phyloP scores from a whole-genome alignment of 495 filamentous ascomycete species.

The Aspergillus funiculosus region DNA sequence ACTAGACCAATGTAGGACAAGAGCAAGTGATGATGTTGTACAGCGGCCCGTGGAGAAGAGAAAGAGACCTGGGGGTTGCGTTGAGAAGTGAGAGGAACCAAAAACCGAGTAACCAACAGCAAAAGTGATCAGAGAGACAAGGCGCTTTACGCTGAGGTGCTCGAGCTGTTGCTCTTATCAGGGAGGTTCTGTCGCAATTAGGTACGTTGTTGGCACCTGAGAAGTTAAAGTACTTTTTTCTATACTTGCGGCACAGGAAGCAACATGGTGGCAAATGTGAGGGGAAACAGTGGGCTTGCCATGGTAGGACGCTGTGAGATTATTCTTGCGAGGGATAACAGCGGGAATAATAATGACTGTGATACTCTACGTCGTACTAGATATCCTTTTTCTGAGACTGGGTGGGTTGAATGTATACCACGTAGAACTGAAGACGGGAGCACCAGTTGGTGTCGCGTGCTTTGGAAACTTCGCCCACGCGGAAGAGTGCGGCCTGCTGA shows the following conservation, averaged over 20 bases:
- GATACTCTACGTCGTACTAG: too few species aligned
- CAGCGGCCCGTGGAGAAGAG: neutral
- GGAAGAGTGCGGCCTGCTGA: conserved; percentile 21
- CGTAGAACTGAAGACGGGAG: too few species aligned
- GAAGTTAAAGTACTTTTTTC: neutral
- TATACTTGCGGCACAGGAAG: conserved; percentile 4
- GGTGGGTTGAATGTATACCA: too few species aligned
- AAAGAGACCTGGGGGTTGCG: too few species aligned
- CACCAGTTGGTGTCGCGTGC: conserved; percentile 41
- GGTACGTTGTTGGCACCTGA: too few species aligned
- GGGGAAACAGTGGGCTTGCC: conserved; percentile 6
- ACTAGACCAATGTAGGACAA: conserved; percentile 6
- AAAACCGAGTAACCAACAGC: neutral
- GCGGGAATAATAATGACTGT: too few species aligned
- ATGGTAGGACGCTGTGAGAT: too few species aligned
- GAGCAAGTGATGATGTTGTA: neutral
- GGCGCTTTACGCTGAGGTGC: too few species aligned
- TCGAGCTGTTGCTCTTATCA: too few species aligned
- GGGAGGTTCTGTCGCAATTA: too few species aligned
- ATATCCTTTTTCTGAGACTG: too few species aligned
- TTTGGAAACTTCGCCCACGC: conserved; percentile 36
- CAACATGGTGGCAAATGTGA: conserved; percentile 6
- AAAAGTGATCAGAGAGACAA: neutral
- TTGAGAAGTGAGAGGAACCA: neutral
- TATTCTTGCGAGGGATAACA: too few species aligned